Evolutionary conservation across 805 yeast species (phyloP).

Genomic region (Wickerhamiella sorbophila): DNA sequence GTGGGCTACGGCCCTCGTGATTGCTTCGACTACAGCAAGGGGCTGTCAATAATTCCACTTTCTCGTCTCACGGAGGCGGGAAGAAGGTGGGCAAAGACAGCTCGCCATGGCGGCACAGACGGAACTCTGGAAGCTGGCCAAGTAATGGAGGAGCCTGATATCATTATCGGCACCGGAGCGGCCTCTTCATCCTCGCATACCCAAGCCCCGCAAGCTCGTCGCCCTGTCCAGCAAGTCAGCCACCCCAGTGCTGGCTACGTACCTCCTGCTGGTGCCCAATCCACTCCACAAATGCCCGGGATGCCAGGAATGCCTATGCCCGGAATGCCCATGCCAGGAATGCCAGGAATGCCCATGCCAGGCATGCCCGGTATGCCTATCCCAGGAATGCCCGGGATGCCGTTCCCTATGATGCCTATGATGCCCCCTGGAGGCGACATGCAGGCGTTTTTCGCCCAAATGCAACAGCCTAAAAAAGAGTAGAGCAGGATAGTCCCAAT

Average conservation of each 20-base stretch:
- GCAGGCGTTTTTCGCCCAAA: constrained; percentile 15
- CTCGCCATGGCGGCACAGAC: constrained; percentile 97
- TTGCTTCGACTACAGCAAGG: constrained; percentile 89
- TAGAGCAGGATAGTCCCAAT: background rate
- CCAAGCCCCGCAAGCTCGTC: background rate
- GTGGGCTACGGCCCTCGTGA: constrained; percentile 98
- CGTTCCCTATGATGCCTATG: constrained; percentile 21
- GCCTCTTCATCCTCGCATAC: constrained; percentile 53
- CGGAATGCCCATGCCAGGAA: constrained; percentile 16
- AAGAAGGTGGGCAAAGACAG: constrained; percentile 69
- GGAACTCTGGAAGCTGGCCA: constrained; percentile 72
- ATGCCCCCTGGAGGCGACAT: constrained; percentile 16
- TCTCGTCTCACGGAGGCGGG: constrained; percentile 89
- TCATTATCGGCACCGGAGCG: constrained; percentile 83
- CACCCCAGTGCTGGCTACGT: background rate
- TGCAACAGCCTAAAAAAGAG: constrained; percentile 12
- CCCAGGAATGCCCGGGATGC: constrained; percentile 9
- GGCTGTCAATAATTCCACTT: constrained; percentile 76
- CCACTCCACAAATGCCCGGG: constrained; percentile 15
- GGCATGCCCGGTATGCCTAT: constrained; percentile 11
- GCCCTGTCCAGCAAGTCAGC: background rate
- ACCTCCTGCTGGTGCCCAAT: constrained; percentile 3
- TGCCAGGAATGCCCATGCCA: constrained; percentile 9
- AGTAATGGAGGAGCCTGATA: constrained; percentile 93
- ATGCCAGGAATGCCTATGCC: constrained; percentile 16